Evolutionary conservation across 148 eudicot species (phyloP).

Genomic region (Cornus kousa): DNA sequence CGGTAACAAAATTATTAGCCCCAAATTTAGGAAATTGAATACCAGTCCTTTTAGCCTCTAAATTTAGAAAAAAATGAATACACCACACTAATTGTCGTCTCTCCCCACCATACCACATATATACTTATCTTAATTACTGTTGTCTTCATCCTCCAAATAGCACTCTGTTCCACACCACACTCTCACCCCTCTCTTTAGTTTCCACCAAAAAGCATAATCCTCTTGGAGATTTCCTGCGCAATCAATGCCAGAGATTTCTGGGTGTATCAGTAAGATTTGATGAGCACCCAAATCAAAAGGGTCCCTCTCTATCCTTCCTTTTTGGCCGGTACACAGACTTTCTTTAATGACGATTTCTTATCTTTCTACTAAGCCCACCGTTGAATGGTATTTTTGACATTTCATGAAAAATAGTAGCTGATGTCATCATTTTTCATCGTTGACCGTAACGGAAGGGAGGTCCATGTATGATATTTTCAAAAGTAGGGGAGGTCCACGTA

Average conservation of each 20-base stretch:
- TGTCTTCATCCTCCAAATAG: background rate
- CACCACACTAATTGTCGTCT: background rate
- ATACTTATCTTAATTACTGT: background rate
- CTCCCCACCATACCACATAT: background rate
- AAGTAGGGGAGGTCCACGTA: too few species aligned
- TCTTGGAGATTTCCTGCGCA: slow-evolving; percentile 10
- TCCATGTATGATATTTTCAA: too few species aligned
- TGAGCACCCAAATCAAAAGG: slow-evolving; percentile 17
- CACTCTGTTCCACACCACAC: background rate
- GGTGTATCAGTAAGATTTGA: background rate
- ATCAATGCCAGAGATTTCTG: background rate
- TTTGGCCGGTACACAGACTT: slow-evolving; percentile 1
- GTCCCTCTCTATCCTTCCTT: slow-evolving; percentile 5
- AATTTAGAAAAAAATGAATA: background rate
- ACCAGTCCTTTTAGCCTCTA: background rate
- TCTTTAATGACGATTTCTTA: background rate
- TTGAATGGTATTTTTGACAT: too few species aligned
- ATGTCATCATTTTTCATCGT: too few species aligned
- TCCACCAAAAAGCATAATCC: background rate
- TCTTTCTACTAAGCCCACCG: too few species aligned
- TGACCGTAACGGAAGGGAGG: too few species aligned
- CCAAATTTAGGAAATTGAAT: too few species aligned
- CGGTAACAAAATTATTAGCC: too few species aligned
- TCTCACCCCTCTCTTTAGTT: background rate
- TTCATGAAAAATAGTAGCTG: too few species aligned